These are phyloP conservation scores for Elymus sibiricus DNA, from an alignment of 176 grass and related monocot genomes.

Conservation along the genomic window DNA sequence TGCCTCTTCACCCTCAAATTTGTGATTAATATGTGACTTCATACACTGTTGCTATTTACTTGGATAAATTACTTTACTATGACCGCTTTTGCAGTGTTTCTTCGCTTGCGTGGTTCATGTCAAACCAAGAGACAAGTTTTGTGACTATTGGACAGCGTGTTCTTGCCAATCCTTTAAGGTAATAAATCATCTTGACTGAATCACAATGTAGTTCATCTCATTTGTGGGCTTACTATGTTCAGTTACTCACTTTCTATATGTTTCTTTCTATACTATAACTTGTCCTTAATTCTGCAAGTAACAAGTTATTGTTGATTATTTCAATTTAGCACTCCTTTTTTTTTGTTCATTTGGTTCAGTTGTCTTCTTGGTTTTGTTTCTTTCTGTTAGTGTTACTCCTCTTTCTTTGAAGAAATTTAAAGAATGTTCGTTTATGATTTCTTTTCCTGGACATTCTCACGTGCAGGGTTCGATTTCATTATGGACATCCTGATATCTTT, in stretches of 20 bases:
- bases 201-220: background rate
- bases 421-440: background rate
- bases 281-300: conserved; percentile 2
- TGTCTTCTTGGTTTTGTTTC: conserved; percentile 1
- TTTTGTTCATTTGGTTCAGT: conserved; percentile 21
- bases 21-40: background rate
- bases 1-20: background rate
- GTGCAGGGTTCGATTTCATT: conserved; percentile 84
- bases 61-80: conserved; percentile 1
- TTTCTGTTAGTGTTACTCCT: background rate
- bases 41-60: background rate
- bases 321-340: background rate
- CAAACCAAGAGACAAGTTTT: conserved; percentile 98
- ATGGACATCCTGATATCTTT: conserved; percentile 97
- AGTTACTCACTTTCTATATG: background rate
- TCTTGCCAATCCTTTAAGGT: conserved; percentile 97
- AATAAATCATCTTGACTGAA: conserved; percentile 34
- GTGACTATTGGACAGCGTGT: conserved; percentile 98
- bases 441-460: background rate
- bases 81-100: conserved; percentile 77
- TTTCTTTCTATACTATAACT: background rate
- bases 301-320: background rate
- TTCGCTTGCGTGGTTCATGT: conserved; percentile 99
- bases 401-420: background rate
- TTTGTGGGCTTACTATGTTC: too few species aligned